A percentile compares a stretch with the other conserved stretches of the same genome.
These are phyloP conservation scores for Mentha longifolia DNA, from an alignment of 257 asterid genomes.

Conservation along the genomic window DNA sequence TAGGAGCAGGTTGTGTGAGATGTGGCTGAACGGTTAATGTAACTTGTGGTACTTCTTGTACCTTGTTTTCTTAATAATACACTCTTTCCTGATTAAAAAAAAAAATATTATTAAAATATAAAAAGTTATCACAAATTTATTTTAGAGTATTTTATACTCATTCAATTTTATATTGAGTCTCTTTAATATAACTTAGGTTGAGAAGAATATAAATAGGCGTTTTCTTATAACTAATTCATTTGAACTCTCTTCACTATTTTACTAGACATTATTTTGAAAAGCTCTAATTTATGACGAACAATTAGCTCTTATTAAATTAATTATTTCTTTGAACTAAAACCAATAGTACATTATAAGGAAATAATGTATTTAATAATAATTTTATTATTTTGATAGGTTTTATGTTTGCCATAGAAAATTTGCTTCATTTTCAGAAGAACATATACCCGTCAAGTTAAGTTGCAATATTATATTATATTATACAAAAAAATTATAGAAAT, in stretches of 20 bases:
- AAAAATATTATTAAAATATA: background rate
- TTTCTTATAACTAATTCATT: background rate
- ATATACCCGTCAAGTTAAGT: slow-evolving; percentile 22
- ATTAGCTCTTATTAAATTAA: background rate
- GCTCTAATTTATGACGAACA: background rate
- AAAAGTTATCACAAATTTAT: background rate
- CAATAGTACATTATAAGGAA: background rate
- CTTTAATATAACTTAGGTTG: too few species aligned
- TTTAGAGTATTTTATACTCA: background rate
- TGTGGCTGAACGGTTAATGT: too few species aligned
- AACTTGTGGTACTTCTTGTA: too few species aligned
- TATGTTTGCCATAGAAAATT: background rate
- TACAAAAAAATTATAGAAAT: slow-evolving; percentile 5
- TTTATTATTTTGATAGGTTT: background rate
- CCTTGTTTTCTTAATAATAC: too few species aligned
- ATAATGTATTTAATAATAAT: background rate
- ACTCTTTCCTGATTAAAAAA: too few species aligned
- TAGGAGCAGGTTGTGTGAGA: too few species aligned
- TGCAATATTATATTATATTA: slow-evolving; percentile 12
- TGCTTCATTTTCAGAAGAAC: background rate
- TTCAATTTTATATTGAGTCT: too few species aligned
- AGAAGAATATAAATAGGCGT: too few species aligned
- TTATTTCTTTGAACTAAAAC: too few species aligned
- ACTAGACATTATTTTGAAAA: background rate
- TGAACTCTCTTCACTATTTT: background rate